These are phyloP conservation scores for Triticum urartu DNA, from an alignment of 176 grass and related monocot genomes.

Conservation along the genomic window DNA sequence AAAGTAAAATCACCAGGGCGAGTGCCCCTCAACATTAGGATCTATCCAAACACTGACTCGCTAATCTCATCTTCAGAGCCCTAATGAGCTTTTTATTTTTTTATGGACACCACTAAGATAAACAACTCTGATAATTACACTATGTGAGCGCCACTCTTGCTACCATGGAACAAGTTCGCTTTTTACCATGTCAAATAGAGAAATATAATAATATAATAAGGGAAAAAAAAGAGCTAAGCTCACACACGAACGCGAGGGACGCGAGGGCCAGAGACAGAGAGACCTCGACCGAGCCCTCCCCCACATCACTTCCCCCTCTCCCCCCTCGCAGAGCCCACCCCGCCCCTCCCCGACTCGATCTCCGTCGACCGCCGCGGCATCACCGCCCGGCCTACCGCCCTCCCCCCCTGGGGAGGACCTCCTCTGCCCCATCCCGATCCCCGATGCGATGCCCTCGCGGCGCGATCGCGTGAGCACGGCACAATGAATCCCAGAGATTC, in stretches of 20 bases:
- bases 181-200: neutral
- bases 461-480: slow-evolving; percentile 52
- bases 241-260: neutral
- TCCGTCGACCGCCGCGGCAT: slow-evolving; percentile 27
- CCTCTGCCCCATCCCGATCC: slow-evolving; percentile 24
- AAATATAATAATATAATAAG: neutral
- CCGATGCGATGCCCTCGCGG: slow-evolving; percentile 35
- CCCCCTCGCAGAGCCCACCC: neutral
- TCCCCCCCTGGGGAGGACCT: neutral
- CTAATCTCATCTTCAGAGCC: neutral
- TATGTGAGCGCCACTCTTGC: neutral
- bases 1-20: neutral
- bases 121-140: neutral
- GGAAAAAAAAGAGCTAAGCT: neutral
- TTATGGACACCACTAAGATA: neutral
- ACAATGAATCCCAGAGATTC: slow-evolving; percentile 52
- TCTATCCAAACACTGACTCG: no score
- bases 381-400: neutral
- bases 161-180: neutral
- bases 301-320: slow-evolving; percentile 21
- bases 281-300: slow-evolving; percentile 33
- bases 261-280: neutral
- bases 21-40: no score
- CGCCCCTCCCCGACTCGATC: slow-evolving; percentile 37
- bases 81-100: neutral